These are phyloP conservation scores for Xylaria scruposa DNA, from an alignment of 495 filamentous ascomycete genomes.

Conservation along the genomic window DNA sequence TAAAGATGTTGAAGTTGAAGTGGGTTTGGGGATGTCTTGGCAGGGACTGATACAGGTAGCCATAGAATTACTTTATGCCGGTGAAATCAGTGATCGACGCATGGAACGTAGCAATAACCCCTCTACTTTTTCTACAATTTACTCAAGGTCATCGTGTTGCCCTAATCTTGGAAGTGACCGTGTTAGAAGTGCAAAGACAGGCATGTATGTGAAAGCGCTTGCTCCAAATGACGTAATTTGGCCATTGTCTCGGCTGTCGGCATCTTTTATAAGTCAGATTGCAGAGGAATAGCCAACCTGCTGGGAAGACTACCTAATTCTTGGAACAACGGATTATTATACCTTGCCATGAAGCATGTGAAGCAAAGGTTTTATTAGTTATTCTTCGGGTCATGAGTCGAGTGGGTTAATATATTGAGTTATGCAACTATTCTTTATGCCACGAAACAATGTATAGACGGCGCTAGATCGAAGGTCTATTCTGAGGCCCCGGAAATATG, in stretches of 20 bases:
- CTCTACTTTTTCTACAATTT: background rate
- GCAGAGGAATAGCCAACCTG: background rate
- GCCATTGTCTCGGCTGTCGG: background rate
- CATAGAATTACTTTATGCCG: background rate
- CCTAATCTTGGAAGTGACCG: background rate
- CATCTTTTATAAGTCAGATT: background rate
- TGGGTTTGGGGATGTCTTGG: conserved; percentile 30
- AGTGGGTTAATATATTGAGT: background rate
- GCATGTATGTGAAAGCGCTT: background rate
- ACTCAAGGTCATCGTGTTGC: background rate
- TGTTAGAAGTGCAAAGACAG: background rate
- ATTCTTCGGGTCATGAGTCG: background rate
- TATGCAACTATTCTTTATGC: background rate
- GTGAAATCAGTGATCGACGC: background rate
- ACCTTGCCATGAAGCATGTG: background rate
- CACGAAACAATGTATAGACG: background rate
- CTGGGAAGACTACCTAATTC: background rate
- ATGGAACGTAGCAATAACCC: background rate
- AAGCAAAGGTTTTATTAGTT: background rate
- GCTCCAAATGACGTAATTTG: conserved; percentile 25
- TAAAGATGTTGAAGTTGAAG: conserved; percentile 19
- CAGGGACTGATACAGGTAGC: no score
- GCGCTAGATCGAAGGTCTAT: background rate
- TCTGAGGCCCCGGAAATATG: background rate
- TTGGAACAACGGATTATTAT: background rate